Conservation (phyloP, 306 rosid species). For the Abrus pulchellus region DNA sequence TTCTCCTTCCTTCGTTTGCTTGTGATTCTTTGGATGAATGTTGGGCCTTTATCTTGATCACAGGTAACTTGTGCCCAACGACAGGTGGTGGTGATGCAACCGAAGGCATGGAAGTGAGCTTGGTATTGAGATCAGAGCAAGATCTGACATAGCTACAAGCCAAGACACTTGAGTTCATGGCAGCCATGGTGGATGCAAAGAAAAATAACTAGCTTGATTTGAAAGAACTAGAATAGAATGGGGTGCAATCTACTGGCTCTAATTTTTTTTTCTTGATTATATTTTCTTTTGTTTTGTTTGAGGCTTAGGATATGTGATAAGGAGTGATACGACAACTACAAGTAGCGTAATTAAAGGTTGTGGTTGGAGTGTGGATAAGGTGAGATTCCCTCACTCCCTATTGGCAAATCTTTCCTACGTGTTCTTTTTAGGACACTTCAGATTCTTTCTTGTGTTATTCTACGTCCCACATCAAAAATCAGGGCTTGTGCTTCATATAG, state of each 20-base stretch:
- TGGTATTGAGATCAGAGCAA: slow-evolving; percentile 58
- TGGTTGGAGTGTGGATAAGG: slow-evolving; percentile 94
- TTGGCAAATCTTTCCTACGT: slow-evolving; percentile 60
- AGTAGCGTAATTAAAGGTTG: slow-evolving; percentile 50
- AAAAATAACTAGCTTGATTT: neutral
- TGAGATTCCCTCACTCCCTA: slow-evolving; percentile 78
- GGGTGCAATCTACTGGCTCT: neutral
- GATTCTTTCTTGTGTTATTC: slow-evolving; percentile 34
- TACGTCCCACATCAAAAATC: slow-evolving; percentile 60
- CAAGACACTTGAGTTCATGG: slow-evolving; percentile 81
- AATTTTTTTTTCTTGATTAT: neutral
- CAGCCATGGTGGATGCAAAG: slow-evolving; percentile 55
- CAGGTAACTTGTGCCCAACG: slow-evolving; percentile 53
- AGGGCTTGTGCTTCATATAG: no score
- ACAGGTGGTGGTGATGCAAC: slow-evolving; percentile 39
- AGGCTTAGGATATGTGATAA: slow-evolving; percentile 43
- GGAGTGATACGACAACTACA: slow-evolving; percentile 45
- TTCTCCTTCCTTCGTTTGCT: slow-evolving; percentile 72
- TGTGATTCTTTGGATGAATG: slow-evolving; percentile 45
- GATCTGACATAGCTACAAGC: slow-evolving; percentile 76
- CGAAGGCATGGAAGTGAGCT: slow-evolving; percentile 57
- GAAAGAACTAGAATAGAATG: neutral
- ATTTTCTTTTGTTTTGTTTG: neutral
- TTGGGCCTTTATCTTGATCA: slow-evolving; percentile 80
- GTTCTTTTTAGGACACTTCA: slow-evolving; percentile 7